Evolutionary conservation across 208 protist species (phyloP).

Genomic region (Porcisia deanei): DNA sequence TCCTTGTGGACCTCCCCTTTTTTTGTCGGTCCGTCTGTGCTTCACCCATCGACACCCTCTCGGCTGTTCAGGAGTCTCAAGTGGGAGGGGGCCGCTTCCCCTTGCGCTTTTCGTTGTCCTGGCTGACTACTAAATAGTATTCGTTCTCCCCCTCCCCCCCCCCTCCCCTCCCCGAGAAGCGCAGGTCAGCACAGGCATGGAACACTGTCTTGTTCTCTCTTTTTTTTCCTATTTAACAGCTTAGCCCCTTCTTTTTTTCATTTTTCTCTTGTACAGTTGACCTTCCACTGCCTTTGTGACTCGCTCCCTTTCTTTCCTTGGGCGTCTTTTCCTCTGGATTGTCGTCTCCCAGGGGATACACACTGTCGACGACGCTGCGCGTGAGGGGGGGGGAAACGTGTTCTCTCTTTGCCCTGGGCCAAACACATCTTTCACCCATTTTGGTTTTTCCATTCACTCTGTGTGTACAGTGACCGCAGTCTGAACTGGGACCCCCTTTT

Average conservation of each 20-base stretch:
- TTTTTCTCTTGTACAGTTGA: background rate
- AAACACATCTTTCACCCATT: too few relatives aligned
- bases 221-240: background rate
- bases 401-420: too few relatives aligned
- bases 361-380: background rate
- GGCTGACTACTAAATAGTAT: too few relatives aligned
- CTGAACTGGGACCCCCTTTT: background rate
- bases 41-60: background rate
- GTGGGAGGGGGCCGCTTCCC: background rate
- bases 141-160: background rate
- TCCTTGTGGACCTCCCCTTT: background rate
- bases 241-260: slow-evolving; percentile 1
- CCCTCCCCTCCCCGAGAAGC: background rate
- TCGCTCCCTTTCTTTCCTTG: background rate
- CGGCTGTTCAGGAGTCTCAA: background rate
- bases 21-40: too few relatives aligned
- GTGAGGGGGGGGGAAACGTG: background rate
- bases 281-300: background rate
- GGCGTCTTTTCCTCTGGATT: background rate
- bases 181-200: too few relatives aligned
- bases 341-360: background rate
- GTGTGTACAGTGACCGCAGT: background rate
- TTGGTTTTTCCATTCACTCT: background rate
- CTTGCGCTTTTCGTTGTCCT: too few relatives aligned
- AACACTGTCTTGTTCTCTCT: background rate